These are phyloP conservation scores for Coemansia reversa DNA, from an alignment of 192 early-diverging fungal species.

Conservation along the genomic window DNA sequence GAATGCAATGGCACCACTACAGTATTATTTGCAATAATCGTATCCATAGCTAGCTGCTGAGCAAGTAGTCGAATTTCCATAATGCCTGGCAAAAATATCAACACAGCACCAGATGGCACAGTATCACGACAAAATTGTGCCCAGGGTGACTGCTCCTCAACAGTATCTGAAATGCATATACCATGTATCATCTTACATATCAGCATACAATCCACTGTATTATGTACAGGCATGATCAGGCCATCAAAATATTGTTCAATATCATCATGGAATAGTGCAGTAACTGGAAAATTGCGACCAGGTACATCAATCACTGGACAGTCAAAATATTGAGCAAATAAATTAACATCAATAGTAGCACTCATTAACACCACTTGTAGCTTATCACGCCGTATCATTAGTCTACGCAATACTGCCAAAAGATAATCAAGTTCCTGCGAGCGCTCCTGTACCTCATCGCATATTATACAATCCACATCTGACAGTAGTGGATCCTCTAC, in stretches of 20 bases:
- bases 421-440: constrained; percentile 76
- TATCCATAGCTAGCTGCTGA: constrained; percentile 46
- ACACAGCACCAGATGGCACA: constrained; percentile 55
- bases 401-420: constrained; percentile 70
- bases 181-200: constrained; percentile 58
- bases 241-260: constrained; percentile 48
- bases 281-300: constrained; percentile 68
- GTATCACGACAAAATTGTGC: background rate
- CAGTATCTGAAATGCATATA: constrained; percentile 22
- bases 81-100: constrained; percentile 72
- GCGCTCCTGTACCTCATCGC: constrained; percentile 89
- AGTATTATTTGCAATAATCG: background rate
- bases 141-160: background rate
- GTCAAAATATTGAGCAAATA: constrained; percentile 77
- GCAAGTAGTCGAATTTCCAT: constrained; percentile 70
- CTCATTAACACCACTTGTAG: constrained; percentile 84
- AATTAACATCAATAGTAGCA: constrained; percentile 79
- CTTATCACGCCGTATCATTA: constrained; percentile 56
- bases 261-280: too few species aligned
- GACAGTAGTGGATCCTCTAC: constrained; percentile 27
- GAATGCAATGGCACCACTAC: constrained; percentile 65
- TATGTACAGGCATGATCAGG: too few species aligned
- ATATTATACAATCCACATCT: constrained; percentile 56
- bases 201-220: constrained; percentile 59
- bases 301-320: constrained; percentile 66